phyloP scores from a whole-genome alignment of 176 grass and related monocot genomes.

The Areca catechu region DNA sequence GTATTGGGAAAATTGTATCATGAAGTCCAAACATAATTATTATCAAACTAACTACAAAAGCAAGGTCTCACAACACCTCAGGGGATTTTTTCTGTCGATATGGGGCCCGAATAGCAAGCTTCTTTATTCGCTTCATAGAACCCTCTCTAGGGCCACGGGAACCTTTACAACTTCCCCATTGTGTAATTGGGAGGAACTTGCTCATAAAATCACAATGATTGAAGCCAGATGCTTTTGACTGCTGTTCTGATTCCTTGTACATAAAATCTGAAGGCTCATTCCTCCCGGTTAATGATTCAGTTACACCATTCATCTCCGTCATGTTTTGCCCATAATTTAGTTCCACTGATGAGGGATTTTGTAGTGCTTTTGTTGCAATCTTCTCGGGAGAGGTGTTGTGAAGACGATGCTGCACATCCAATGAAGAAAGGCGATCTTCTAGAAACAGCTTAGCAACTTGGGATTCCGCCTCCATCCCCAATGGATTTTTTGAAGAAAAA shows the following conservation, averaged over 20 bases:
- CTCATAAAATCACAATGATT: slow-evolving; percentile 4
- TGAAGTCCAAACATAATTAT: no score
- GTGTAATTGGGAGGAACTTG: slow-evolving; percentile 4
- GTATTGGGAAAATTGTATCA: not conserved
- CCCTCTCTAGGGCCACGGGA: slow-evolving; percentile 1
- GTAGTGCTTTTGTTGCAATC: slow-evolving; percentile 5
- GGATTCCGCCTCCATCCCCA: slow-evolving; percentile 16
- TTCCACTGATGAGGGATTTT: slow-evolving; percentile 19
- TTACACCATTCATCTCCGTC: slow-evolving; percentile 5
- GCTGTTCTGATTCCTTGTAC: slow-evolving; percentile 12
- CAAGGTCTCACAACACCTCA: slow-evolving; percentile 24
- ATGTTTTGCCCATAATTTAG: slow-evolving; percentile 3
- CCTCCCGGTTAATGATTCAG: slow-evolving; percentile 14
- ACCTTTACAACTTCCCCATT: slow-evolving; percentile 10
- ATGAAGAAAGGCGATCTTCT: not conserved
- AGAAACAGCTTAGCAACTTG: slow-evolving; percentile 15
- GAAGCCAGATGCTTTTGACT: slow-evolving; percentile 13
- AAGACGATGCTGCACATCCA: slow-evolving; percentile 18
- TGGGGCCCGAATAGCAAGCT: slow-evolving; percentile 1
- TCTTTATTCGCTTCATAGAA: slow-evolving; percentile 25
- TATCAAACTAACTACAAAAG: not conserved
- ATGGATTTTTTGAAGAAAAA: slow-evolving; percentile 4
- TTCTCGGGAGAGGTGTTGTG: slow-evolving; percentile 3
- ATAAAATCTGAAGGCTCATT: slow-evolving; percentile 14
- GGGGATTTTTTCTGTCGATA: slow-evolving; percentile 3